Evolutionary conservation across 106 monocot species (phyloP).

Genomic region (Chionographis japonica): DNA sequence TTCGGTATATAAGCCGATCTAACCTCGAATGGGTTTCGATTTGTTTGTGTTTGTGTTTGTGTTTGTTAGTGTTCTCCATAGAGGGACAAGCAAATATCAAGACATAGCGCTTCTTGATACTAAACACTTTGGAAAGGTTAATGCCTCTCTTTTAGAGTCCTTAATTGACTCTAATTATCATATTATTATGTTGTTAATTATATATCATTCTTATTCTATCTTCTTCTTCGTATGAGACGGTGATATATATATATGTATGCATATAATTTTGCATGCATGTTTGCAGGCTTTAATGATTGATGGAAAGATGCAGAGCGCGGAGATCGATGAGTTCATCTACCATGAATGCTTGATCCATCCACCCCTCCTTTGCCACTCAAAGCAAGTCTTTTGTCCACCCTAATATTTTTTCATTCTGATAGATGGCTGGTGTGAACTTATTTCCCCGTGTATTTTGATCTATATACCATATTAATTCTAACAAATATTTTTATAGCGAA

Average conservation of each 20-base stretch:
- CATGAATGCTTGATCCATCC: constrained; percentile 77
- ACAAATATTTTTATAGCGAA: no score
- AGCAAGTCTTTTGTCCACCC: constrained; percentile 25
- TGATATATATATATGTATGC: no score
- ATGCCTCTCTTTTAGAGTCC: no score
- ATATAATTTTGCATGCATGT: not conserved
- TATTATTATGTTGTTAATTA: not conserved
- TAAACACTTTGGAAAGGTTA: constrained; percentile 77
- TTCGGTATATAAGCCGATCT: not conserved
- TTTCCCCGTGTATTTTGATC: not conserved
- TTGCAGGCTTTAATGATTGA: constrained; percentile 66
- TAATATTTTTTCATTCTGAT: not conserved
- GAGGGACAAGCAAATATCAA: constrained; percentile 60
- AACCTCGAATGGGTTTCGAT: not conserved
- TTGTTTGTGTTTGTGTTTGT: not conserved
- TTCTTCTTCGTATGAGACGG: not conserved
- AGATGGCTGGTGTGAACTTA: not conserved
- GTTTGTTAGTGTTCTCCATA: constrained; percentile 52
- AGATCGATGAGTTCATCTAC: constrained; percentile 78
- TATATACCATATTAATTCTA: not conserved
- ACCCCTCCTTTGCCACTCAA: constrained; percentile 52
- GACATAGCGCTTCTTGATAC: constrained; percentile 83
- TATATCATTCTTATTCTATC: not conserved
- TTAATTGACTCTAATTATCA: not conserved
- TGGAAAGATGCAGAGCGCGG: constrained; percentile 80